phyloP scores from a whole-genome alignment of 768 basidiomycete species.

The Xerocomellus chrysenteron region DNA sequence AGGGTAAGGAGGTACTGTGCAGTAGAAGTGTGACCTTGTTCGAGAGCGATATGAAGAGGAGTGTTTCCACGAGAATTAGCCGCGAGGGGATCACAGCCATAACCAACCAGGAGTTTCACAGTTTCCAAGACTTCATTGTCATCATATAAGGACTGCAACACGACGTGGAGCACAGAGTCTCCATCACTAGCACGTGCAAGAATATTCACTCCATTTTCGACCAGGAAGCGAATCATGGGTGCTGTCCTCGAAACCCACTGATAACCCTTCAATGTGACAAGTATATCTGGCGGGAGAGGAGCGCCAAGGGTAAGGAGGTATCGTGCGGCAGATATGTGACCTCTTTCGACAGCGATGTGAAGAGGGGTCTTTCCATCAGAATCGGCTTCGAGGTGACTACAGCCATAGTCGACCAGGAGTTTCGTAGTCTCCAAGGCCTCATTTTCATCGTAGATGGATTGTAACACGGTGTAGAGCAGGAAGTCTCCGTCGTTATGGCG shows the following conservation, averaged over 20 bases:
- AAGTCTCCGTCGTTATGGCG: not conserved
- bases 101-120: not conserved
- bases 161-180: too few relatives aligned
- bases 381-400: not conserved
- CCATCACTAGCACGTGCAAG: too few relatives aligned
- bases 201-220: not conserved
- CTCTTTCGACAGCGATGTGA: not conserved
- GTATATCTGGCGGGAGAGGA: too few relatives aligned
- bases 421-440: not conserved
- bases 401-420: not conserved
- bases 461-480: not conserved
- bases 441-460: not conserved
- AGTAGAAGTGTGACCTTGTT: not conserved
- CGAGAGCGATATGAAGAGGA: not conserved
- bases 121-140: too few relatives aligned
- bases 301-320: not conserved
- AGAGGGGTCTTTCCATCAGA: not conserved
- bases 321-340: not conserved
- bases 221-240: not conserved
- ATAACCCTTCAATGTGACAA: too few relatives aligned
- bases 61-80: not conserved
- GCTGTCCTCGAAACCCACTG: not conserved
- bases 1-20: not conserved
- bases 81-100: not conserved
- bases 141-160: not conserved